Evolutionary conservation across 345 rosid species (phyloP), one percentile per base, ranked within the genome.

Genomic region (Euphorbia lathyris): DNA sequence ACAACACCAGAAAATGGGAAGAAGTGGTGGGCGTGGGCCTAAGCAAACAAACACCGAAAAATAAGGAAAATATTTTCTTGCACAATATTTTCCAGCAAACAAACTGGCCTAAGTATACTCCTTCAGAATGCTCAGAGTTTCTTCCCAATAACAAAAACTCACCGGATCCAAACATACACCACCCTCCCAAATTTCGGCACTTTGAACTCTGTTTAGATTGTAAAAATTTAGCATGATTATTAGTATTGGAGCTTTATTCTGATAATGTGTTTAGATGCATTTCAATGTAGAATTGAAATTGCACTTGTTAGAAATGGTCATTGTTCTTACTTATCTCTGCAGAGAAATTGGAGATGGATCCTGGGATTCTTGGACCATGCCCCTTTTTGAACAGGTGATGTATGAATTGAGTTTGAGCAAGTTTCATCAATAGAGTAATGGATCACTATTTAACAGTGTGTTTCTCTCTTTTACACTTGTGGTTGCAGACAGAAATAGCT

Each of bases 331-430:
- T 50, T 11, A 40, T 43, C 29, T 42, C 30, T 72, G 58, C 73
- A 93, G 97, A 67, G 94, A 89, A 77, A 93, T 90, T 76, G 97
- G 98, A 72, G 89, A 90, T 43, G 98, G 97, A 61, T 38, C 86
- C 9, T 93, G 92, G 98, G 96, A 93, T 80, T 93, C 98, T 25
- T 93, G 98, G 96, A 82, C 87, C 11, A 81, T 90, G 86, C 97
- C 98, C 13, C 94, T 93, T 25, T 56, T 64, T 4, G 86, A 90
- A 51, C 97, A 93, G 89, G 97, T 90, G 45, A 83, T 17, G 34
- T 32, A 56, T 36, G 42, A 56, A 74, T 40, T 59, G 5, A 9
- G 26, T 25, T 43, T 76, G 17, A 68, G 11, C 1, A 5, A 2
- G 27, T 29, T 3, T 63, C 72, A 51, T 71, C 59, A 23, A 30